Conservation (phyloP, 1,284 basidiomycete genomes). For the Erythrobasidium hasegawianum region DNA sequence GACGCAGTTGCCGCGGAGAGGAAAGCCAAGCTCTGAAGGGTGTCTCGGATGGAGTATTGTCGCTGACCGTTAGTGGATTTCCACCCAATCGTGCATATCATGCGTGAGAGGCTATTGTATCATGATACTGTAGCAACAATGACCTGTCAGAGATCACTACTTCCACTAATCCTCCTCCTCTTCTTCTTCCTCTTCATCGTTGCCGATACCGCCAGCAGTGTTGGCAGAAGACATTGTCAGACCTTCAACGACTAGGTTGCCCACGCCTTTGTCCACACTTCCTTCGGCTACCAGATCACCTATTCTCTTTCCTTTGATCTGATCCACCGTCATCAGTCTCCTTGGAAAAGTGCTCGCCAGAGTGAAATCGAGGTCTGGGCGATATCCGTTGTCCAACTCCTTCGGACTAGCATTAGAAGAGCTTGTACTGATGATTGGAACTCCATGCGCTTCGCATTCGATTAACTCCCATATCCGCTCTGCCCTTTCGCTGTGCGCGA, state of each 20-base stretch:
- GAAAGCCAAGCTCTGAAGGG: constrained; percentile 3
- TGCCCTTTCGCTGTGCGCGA: constrained; percentile 57
- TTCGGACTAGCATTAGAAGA: background rate
- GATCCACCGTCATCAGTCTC: constrained; percentile 56
- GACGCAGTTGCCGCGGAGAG: background rate
- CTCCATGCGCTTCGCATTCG: constrained; percentile 53
- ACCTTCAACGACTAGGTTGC: constrained; percentile 66
- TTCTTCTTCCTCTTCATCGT: constrained; percentile 37
- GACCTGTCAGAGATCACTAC: constrained; percentile 1
- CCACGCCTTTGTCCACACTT: constrained; percentile 59
- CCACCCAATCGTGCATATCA: too few relatives aligned
- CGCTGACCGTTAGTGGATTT: too few relatives aligned
- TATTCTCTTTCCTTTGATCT: constrained; percentile 53
- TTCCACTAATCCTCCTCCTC: constrained; percentile 41
- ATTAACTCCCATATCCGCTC: constrained; percentile 66
- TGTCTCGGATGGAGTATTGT: constrained; percentile 1
- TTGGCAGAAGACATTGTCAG: too few relatives aligned
- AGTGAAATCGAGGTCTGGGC: constrained; percentile 66
- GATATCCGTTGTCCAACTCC: constrained; percentile 37
- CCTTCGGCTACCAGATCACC: constrained; percentile 51
- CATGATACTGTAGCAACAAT: too few relatives aligned
- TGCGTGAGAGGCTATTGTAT: too few relatives aligned
- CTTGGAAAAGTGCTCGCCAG: constrained; percentile 68
- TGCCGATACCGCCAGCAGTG: constrained; percentile 45
- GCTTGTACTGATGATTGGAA: constrained; percentile 35